Conservation (phyloP, 2,329 filamentous ascomycete genomes). For the Geosmithia putterillii region DNA sequence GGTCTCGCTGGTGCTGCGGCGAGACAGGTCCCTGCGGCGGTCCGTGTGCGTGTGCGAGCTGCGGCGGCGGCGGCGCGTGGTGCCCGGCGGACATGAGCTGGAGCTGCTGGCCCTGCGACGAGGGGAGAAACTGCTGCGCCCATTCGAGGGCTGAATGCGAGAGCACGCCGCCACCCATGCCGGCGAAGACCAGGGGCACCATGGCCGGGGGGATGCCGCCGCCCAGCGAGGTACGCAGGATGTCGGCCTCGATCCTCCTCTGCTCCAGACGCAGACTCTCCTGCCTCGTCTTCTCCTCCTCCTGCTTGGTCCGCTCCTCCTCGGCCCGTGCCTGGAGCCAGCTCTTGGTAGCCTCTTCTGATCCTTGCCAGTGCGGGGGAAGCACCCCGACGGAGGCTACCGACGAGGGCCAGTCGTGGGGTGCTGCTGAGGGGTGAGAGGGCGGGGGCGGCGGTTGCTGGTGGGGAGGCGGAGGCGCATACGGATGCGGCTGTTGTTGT, state of each 20-base stretch:
- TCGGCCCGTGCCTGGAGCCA: constrained; percentile 63
- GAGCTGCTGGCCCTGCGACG: constrained; percentile 33
- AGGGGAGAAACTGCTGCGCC: constrained; percentile 53
- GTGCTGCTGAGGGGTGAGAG: constrained; percentile 3
- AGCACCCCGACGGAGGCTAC: constrained; percentile 31
- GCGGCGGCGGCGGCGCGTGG: constrained; percentile 32
- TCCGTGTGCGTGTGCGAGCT: constrained; percentile 34
- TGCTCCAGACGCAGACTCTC: constrained; percentile 60
- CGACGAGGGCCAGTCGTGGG: constrained; percentile 34
- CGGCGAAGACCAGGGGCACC: constrained; percentile 64
- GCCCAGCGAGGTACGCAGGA: constrained; percentile 55
- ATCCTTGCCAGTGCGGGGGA: constrained; percentile 52
- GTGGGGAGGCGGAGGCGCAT: background rate
- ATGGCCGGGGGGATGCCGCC: constrained; percentile 63
- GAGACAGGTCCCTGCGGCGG: constrained; percentile 35
- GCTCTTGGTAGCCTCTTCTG: constrained; percentile 58
- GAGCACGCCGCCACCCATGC: constrained; percentile 47
- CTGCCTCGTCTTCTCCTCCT: constrained; percentile 57
- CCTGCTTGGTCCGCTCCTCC: constrained; percentile 61
- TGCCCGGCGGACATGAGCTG: constrained; percentile 29
- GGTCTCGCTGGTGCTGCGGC: constrained; percentile 43
- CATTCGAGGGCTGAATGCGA: constrained; percentile 52
- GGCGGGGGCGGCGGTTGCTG: constrained; percentile 11
- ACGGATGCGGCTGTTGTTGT: background rate
- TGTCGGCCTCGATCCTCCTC: constrained; percentile 59